Conservation (phyloP, 2,329 filamentous ascomycete species). For the Davidsoniella eucalypti region DNA sequence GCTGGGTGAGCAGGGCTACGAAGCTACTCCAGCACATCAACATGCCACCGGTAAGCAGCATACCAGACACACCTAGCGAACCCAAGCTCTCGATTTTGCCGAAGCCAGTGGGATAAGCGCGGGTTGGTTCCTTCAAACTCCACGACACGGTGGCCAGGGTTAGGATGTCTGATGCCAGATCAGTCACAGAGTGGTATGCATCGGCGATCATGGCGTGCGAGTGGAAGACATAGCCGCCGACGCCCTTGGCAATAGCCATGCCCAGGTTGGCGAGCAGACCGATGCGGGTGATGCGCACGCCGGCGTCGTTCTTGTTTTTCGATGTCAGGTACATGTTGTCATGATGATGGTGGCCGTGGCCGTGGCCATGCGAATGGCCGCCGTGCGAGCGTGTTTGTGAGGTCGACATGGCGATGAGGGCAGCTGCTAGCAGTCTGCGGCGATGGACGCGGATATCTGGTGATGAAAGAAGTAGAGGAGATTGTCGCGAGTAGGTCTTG, state of each 20-base stretch:
- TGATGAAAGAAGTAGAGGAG: constrained; percentile 3
- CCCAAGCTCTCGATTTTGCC: constrained; percentile 97
- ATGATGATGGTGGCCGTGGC: constrained; percentile 67
- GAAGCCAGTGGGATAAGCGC: constrained; percentile 76
- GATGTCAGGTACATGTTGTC: constrained; percentile 93
- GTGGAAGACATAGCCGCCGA: constrained; percentile 87
- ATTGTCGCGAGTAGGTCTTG: constrained; percentile 7
- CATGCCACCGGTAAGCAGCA: constrained; percentile 74
- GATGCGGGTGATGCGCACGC: constrained; percentile 43
- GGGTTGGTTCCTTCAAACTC: constrained; percentile 71
- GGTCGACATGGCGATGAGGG: constrained; percentile 4
- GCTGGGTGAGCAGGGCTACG: constrained; percentile 16
- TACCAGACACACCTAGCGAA: constrained; percentile 78
- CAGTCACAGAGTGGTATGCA: constrained; percentile 87
- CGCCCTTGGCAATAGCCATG: constrained; percentile 87
- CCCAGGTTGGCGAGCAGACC: constrained; percentile 63
- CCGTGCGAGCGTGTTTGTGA: constrained; percentile 7
- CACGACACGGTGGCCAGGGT: constrained; percentile 89
- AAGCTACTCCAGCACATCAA: constrained; percentile 78
- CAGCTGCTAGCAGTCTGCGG: constrained; percentile 3
- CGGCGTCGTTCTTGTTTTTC: constrained; percentile 55
- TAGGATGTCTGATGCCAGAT: constrained; percentile 86
- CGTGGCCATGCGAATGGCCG: constrained; percentile 16
- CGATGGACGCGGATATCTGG: background rate
- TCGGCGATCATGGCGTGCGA: constrained; percentile 87